Base-by-base conservation (phyloP, 345 rosid genomes). In the Pistacia atlantica region DNA sequence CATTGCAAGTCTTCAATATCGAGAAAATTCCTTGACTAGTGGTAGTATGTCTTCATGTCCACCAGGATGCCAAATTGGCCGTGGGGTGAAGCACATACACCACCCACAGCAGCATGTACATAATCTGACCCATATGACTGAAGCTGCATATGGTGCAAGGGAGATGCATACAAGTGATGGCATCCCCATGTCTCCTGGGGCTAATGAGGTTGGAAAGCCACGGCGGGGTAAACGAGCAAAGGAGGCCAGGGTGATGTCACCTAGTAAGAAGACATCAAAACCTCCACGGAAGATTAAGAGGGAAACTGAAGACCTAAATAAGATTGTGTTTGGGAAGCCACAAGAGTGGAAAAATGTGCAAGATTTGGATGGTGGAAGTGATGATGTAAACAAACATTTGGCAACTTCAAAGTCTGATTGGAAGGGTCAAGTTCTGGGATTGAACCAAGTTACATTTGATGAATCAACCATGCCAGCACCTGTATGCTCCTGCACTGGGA, bases 401-500 rank as follows among this genome's bases (percentile, higher is more conserved):
- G 84, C 57, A 17, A 80, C 80, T 56, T 81, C 97, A 0, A 97
- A 92, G 81, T 75, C 98, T 0, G 93, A 94, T 78, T 92, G 98
- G 98, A 94, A 90, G 74, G 90, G 86, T 54, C 92, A 93, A 75
- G 97, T 91, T 75, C 78, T 92, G 76, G 98, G 98, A 54, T 82
- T 96, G 73, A 93, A 96, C 85, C 99, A 88, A 83, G 90, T 96
- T 48, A 90, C 89, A n/a, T 96, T 89, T 54, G 98, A 96, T 51
- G 99, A 94, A 20, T 68, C 97, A 8, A 96, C 93, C 25, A 93
- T 96, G 98, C 89, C 95, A 38, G 88, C 99, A 0, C 99, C 98
- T 0, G 92, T 88, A 1, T 93, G 99, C 87, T 93, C 99, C 11
- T 96, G 99, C 86, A 96, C 99, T 1, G 97, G 98, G 57, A 54